Conservation (phyloP, 176 grass and related monocot genomes). For the Tuctoria greenei region DNA sequence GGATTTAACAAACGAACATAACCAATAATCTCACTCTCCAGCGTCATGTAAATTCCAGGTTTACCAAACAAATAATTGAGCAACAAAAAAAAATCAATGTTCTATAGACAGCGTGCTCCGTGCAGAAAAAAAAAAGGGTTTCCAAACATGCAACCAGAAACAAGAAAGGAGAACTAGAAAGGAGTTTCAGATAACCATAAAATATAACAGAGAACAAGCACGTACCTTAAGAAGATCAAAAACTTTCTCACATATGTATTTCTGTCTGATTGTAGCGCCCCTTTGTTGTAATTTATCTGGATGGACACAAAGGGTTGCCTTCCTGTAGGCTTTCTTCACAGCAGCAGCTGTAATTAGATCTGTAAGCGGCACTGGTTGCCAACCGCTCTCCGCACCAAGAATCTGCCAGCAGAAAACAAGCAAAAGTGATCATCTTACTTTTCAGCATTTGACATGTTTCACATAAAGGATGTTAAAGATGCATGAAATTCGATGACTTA, state of each 20-base stretch:
- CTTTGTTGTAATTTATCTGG: slow-evolving; percentile 96
- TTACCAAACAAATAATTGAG: background rate
- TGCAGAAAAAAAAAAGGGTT: background rate
- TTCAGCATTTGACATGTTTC: background rate
- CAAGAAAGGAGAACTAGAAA: background rate
- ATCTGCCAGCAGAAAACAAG: slow-evolving; percentile 49
- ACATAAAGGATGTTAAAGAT: background rate
- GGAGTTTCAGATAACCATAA: background rate
- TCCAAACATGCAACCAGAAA: background rate
- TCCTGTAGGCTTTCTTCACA: slow-evolving; percentile 93
- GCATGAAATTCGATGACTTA: slow-evolving; percentile 1
- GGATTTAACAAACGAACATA: background rate
- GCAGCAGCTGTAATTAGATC: slow-evolving; percentile 86
- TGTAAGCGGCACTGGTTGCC: slow-evolving; percentile 84
- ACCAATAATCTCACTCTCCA: background rate
- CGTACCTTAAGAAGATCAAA: slow-evolving; percentile 97
- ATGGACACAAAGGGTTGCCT: slow-evolving; percentile 91
- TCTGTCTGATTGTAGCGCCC: slow-evolving; percentile 87
- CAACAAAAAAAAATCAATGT: background rate
- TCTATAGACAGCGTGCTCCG: background rate
- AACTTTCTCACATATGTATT: slow-evolving; percentile 95
- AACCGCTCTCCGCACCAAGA: slow-evolving; percentile 81
- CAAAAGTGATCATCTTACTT: background rate
- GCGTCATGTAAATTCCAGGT: background rate
- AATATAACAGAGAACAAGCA: background rate